Percentiles rank a stretch among this genome's conserved stretches.
phyloP scores from a whole-genome alignment of 2,329 filamentous ascomycete species.

The Nigrospora oryzae region DNA sequence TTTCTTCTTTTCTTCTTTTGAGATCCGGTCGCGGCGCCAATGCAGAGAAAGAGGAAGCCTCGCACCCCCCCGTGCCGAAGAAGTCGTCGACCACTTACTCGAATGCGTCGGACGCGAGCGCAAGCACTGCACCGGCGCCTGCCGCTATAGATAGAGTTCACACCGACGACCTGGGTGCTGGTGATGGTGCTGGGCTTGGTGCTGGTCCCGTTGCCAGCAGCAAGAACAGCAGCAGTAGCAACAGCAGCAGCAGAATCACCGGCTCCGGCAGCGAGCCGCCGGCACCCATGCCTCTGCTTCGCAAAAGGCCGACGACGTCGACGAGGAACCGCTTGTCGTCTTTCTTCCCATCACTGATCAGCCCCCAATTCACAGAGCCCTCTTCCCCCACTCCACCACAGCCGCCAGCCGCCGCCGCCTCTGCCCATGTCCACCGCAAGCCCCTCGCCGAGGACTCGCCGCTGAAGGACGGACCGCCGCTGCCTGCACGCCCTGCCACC shows the following conservation, averaged over 20 bases:
- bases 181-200: not conserved
- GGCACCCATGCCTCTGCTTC: slow-evolving; percentile 5
- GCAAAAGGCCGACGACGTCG: slow-evolving; percentile 11
- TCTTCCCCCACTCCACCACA: too few species aligned
- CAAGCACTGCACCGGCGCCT: not conserved
- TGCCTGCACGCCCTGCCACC: slow-evolving; percentile 3
- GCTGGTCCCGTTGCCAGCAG: too few species aligned
- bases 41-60: not conserved
- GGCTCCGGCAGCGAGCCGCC: slow-evolving; percentile 2
- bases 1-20: slow-evolving; percentile 3
- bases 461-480: slow-evolving; percentile 9
- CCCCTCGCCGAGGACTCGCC: slow-evolving; percentile 13
- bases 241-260: not conserved
- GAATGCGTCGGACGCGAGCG: not conserved
- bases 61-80: not conserved
- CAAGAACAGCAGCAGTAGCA: too few species aligned
- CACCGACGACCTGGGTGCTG: not conserved
- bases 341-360: slow-evolving; percentile 22
- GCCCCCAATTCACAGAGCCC: slow-evolving; percentile 12
- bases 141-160: not conserved
- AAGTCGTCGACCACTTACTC: not conserved
- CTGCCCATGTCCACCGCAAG: slow-evolving; percentile 13
- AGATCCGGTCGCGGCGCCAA: slow-evolving; percentile 1
- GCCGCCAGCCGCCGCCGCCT: slow-evolving; percentile 4
- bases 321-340: slow-evolving; percentile 18